Base-by-base conservation (phyloP, 108 stramenopile genomes). In the Schizochytrium sp. region DNA sequence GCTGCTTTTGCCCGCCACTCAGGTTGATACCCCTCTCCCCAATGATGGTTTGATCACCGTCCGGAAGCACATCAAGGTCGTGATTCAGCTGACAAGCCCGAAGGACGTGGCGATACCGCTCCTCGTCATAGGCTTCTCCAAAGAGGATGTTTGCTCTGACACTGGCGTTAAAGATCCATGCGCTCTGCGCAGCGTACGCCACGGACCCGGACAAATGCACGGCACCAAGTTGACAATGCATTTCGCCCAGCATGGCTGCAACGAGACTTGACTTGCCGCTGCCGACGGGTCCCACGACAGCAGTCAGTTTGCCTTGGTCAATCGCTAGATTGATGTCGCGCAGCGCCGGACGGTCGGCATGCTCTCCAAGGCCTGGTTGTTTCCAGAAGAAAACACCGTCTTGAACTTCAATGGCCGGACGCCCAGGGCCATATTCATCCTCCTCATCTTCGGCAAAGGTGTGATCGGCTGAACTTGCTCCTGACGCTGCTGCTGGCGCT, bases 91-190 rank as follows among this genome's bases (percentile, higher is more conserved):
- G 95, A 89, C 95, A 95, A 5, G 96, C 95, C 25, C 91, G 87
- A 5, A 97, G 55, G 23, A 72, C 88, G 25, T 2, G 45, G 28
- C 43, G 5, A 90, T 89, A 91, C 5, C 59, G 59, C 41, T 25
- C 92, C 44, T 58, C 72, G 72, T 91, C 90, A 47, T 53, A 53
- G 18, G 60, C 57, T 3, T 53, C 44, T 10, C 96, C 96, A 87
- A 98, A 97, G 72, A 97, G 88, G 87, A 98, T 96, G 92, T 98
- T 98, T 8, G 96, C 96, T 21, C 95, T 92, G 21, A 98, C 72
- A 48, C 96, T 97, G 41, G 95, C 95, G 89, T 97, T 98, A 72
- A 97, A 72, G 58, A 98, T 96, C 96, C 97, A 98, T 18, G 97
- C 92, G 5, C 93, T 92, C 90, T 98, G 97, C 12, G 96, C 94